phyloP scores from a whole-genome alignment of 1,284 basidiomycete species.

The Sporisorium reilianum region DNA sequence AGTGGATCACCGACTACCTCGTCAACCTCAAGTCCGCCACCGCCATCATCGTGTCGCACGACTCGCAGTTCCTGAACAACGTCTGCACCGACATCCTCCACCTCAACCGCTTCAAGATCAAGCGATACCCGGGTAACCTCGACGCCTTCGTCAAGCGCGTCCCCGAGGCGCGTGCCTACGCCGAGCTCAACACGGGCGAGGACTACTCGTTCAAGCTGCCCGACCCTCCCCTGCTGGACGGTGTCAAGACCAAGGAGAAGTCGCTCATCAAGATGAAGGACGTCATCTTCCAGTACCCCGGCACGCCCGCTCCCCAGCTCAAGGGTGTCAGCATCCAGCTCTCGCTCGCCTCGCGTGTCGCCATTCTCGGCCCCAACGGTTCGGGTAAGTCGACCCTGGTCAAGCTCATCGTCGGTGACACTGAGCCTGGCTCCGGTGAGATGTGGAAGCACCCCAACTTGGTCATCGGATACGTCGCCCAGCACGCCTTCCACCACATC shows the following conservation, averaged over 20 bases:
- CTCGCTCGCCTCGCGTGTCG: slow-evolving; percentile 69
- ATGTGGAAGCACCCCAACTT: slow-evolving; percentile 70
- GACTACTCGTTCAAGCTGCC: slow-evolving; percentile 70
- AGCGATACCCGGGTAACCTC: slow-evolving; percentile 69
- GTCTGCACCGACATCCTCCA: slow-evolving; percentile 69
- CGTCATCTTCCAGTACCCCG: slow-evolving; percentile 69
- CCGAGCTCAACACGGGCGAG: slow-evolving; percentile 68
- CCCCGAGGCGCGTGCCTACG: slow-evolving; percentile 67
- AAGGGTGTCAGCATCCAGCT: slow-evolving; percentile 68
- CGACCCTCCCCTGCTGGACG: slow-evolving; percentile 69
- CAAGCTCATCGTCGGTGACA: slow-evolving; percentile 69
- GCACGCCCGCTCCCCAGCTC: slow-evolving; percentile 67
- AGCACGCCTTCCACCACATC: slow-evolving; percentile 70
- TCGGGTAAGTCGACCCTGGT: slow-evolving; percentile 69
- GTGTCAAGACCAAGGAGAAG: slow-evolving; percentile 70
- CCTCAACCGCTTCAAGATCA: slow-evolving; percentile 70
- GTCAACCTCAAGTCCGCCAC: slow-evolving; percentile 60
- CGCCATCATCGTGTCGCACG: slow-evolving; percentile 70
- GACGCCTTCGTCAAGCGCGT: slow-evolving; percentile 69
- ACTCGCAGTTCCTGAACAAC: slow-evolving; percentile 69
- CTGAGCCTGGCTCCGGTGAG: slow-evolving; percentile 67
- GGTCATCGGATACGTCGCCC: slow-evolving; percentile 70
- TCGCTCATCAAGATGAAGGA: slow-evolving; percentile 70
- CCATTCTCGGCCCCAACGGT: slow-evolving; percentile 69
- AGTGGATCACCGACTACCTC: slow-evolving; percentile 69